A percentile compares a stretch with the other conserved stretches of the same genome.
Evolutionary conservation across 495 filamentous ascomycete genomes (phyloP).

Genomic region (Lophiotrema nucula): DNA sequence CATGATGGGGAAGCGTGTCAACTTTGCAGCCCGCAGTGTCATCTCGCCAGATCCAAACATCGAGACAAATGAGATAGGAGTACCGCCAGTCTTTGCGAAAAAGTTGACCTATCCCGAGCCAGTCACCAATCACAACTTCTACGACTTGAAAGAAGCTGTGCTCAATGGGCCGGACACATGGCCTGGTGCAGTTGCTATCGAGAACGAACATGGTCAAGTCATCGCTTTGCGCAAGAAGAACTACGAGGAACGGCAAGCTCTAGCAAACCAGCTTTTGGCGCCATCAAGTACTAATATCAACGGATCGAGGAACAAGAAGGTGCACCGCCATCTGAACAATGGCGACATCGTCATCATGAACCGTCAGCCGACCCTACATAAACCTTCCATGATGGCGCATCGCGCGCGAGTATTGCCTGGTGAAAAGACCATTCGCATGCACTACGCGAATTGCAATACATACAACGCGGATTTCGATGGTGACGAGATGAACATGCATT

Average conservation of each 20-base stretch:
- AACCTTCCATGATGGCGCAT: slow-evolving; percentile 99
- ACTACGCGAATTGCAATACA: slow-evolving; percentile 99
- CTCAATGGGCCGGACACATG: slow-evolving; percentile 91
- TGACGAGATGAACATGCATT: slow-evolving; percentile 99
- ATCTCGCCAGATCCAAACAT: slow-evolving; percentile 99
- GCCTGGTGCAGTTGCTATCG: slow-evolving; percentile 90
- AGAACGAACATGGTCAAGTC: slow-evolving; percentile 91
- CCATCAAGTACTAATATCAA: slow-evolving; percentile 73
- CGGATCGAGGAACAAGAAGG: slow-evolving; percentile 88
- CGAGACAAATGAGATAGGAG: slow-evolving; percentile 97
- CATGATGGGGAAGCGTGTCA: slow-evolving; percentile 99
- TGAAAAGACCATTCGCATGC: slow-evolving; percentile 98
- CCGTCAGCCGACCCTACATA: slow-evolving; percentile 97
- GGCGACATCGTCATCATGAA: slow-evolving; percentile 99
- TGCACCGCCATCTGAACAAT: slow-evolving; percentile 91
- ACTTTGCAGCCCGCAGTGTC: slow-evolving; percentile 95
- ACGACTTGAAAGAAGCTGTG: slow-evolving; percentile 92
- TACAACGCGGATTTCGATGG: slow-evolving; percentile 99
- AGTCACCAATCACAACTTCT: slow-evolving; percentile 95
- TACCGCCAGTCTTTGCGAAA: slow-evolving; percentile 92
- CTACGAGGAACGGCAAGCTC: slow-evolving; percentile 74
- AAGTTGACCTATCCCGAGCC: slow-evolving; percentile 97
- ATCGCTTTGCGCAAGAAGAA: slow-evolving; percentile 84
- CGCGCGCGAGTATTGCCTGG: slow-evolving; percentile 86
- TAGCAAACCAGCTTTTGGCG: slow-evolving; percentile 92